A percentile compares a stretch with the other conserved stretches of the same genome.
Conservation (phyloP, 768 basidiomycete species). For the Mycena kentingensis region DNA sequence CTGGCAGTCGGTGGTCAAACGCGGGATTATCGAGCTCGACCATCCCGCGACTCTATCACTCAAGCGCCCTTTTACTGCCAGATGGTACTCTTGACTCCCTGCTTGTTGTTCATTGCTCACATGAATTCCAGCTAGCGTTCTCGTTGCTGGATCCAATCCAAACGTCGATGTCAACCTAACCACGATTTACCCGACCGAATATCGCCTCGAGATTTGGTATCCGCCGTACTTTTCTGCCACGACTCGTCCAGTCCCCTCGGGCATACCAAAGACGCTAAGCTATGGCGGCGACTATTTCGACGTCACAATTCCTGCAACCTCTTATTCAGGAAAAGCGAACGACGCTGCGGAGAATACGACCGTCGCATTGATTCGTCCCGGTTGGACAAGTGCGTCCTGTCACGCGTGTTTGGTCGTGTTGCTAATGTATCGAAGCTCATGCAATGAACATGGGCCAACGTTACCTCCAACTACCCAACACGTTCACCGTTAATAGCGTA, state of each 20-base stretch:
- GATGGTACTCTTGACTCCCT: too few species aligned
- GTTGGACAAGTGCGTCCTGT: slow-evolving; percentile 56
- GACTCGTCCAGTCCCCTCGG: slow-evolving; percentile 67
- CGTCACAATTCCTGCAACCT: slow-evolving; percentile 63
- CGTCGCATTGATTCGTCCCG: slow-evolving; percentile 79
- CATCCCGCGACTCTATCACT: slow-evolving; percentile 89
- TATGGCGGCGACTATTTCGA: slow-evolving; percentile 88
- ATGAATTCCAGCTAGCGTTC: too few species aligned
- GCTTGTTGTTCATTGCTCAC: too few species aligned
- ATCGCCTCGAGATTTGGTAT: slow-evolving; percentile 87
- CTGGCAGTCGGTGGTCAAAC: slow-evolving; percentile 75
- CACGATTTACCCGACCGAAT: slow-evolving; percentile 73
- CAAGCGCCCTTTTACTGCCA: slow-evolving; percentile 84
- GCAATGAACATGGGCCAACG: slow-evolving; percentile 80
- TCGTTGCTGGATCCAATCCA: slow-evolving; percentile 92
- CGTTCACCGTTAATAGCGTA: slow-evolving; percentile 78
- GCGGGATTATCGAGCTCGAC: slow-evolving; percentile 59
- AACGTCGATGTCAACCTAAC: slow-evolving; percentile 76
- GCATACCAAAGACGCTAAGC: slow-evolving; percentile 69
- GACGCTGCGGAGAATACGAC: slow-evolving; percentile 72
- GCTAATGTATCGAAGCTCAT: slow-evolving; percentile 40
- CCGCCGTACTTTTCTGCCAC: slow-evolving; percentile 80
- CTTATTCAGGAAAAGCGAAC: slow-evolving; percentile 69
- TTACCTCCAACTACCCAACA: slow-evolving; percentile 65
- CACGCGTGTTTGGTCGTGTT: neutral